Percentiles rank a stretch among this genome's conserved stretches.
Conservation (phyloP, 2,329 filamentous ascomycete species). For the Orbilia ellipsospora region DNA sequence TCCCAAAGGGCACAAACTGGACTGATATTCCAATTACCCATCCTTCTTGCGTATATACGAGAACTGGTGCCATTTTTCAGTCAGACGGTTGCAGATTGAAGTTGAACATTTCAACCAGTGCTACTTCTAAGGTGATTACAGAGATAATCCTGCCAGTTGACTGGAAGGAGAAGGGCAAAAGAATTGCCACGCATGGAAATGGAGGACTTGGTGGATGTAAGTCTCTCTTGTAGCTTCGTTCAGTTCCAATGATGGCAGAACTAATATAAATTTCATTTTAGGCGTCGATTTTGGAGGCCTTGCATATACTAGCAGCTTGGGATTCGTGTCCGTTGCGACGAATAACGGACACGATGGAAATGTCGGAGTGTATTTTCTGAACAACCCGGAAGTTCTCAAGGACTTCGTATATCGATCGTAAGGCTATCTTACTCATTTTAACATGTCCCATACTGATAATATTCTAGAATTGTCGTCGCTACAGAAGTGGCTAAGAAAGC, state of each 20-base stretch:
- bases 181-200: constrained; percentile 41
- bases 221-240: not conserved
- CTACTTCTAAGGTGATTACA: constrained; percentile 31
- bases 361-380: constrained; percentile 40
- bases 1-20: constrained; percentile 27
- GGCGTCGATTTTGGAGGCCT: constrained; percentile 35
- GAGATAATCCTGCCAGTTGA: constrained; percentile 46
- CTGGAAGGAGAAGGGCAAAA: constrained; percentile 39
- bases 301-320: constrained; percentile 16
- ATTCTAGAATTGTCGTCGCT: constrained; percentile 21
- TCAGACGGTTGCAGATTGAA: constrained; percentile 35
- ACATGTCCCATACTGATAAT: not conserved
- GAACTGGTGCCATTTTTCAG: constrained; percentile 14
- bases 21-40: constrained; percentile 27
- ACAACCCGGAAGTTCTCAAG: constrained; percentile 43
- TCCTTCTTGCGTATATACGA: constrained; percentile 8
- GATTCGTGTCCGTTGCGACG: constrained; percentile 36
- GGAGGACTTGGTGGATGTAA: constrained; percentile 34
- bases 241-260: not conserved
- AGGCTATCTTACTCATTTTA: not conserved
- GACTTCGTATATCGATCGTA: constrained; percentile 52
- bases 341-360: constrained; percentile 53
- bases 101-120: constrained; percentile 37
- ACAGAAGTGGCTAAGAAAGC: constrained; percentile 40
- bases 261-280: not conserved